Conservation (phyloP, 768 basidiomycete species). For the Kwoniella newhampshirensis region DNA sequence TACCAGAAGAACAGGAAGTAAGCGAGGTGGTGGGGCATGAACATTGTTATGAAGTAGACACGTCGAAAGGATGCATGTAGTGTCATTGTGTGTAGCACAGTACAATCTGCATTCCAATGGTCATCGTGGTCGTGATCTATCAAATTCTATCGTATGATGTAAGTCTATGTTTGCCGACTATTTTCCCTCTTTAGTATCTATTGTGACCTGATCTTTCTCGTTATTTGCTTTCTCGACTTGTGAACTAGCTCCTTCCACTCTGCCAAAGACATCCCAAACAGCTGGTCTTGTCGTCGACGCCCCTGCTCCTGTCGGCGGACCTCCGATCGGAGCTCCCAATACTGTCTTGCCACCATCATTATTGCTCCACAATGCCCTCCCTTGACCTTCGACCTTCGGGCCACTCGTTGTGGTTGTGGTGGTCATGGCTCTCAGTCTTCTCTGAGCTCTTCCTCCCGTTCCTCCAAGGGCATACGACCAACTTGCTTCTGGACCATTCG, state of each 20-base stretch:
- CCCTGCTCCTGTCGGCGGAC: too few species aligned
- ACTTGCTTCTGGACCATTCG: not conserved
- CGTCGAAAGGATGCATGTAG: not conserved
- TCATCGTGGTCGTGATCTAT: not conserved
- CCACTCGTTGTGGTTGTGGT: not conserved
- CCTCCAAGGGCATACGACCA: conserved; percentile 51
- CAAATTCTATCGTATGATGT: too few species aligned
- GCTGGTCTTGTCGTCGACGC: not conserved
- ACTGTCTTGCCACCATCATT: not conserved
- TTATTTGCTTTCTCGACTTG: not conserved
- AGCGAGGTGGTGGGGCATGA: not conserved
- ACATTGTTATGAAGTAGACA: not conserved
- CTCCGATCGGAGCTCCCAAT: too few species aligned
- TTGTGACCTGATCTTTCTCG: not conserved
- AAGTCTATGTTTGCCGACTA: not conserved
- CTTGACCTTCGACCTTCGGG: not conserved
- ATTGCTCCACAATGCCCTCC: not conserved
- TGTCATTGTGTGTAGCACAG: too few species aligned
- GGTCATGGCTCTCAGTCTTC: conserved; percentile 21
- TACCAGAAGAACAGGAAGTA: conserved; percentile 78
- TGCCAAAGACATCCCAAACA: conserved; percentile 36
- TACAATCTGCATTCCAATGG: too few species aligned
- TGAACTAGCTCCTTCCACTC: conserved; percentile 10
- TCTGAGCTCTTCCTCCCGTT: conserved; percentile 51
- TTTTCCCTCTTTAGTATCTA: not conserved